A percentile compares a stretch with the other conserved stretches of the same genome.
These are phyloP conservation scores for Austropuccinia psidii DNA, from an alignment of 1,284 basidiomycete genomes.

Conservation along the genomic window DNA sequence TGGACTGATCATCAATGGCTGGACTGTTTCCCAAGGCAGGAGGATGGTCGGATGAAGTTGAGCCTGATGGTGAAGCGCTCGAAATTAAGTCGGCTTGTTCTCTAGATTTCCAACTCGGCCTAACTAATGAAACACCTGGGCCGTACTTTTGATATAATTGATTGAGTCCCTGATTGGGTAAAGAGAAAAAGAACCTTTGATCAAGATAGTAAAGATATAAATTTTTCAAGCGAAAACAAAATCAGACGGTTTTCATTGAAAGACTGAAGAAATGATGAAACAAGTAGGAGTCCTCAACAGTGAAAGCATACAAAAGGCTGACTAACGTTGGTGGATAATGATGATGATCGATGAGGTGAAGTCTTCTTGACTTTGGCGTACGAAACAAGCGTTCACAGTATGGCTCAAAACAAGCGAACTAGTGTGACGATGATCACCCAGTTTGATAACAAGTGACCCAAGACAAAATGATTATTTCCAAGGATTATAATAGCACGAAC, in stretches of 20 bases:
- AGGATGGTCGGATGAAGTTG: background rate
- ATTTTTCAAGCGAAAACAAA: too few relatives aligned
- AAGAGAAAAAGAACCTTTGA: constrained; percentile 19
- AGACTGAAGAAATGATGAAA: too few relatives aligned
- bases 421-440: background rate
- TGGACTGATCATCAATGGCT: background rate
- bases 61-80: background rate
- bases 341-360: constrained; percentile 30
- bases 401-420: constrained; percentile 33
- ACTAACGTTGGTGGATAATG: constrained; percentile 25
- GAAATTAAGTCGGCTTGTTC: background rate
- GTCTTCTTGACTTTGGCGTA: constrained; percentile 22
- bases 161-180: constrained; percentile 32
- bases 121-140: constrained; percentile 9
- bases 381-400: constrained; percentile 2
- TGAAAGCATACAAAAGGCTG: background rate
- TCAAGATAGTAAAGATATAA: background rate
- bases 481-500: too few relatives aligned
- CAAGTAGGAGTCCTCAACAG: too few relatives aligned
- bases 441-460: too few relatives aligned
- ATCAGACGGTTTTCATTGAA: too few relatives aligned
- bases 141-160: constrained; percentile 12
- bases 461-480: too few relatives aligned
- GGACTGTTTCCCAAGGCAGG: background rate
- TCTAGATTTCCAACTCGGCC: constrained; percentile 16